Conservation (phyloP, 2,329 filamentous ascomycete species). For the Aureobasidium sp. region DNA sequence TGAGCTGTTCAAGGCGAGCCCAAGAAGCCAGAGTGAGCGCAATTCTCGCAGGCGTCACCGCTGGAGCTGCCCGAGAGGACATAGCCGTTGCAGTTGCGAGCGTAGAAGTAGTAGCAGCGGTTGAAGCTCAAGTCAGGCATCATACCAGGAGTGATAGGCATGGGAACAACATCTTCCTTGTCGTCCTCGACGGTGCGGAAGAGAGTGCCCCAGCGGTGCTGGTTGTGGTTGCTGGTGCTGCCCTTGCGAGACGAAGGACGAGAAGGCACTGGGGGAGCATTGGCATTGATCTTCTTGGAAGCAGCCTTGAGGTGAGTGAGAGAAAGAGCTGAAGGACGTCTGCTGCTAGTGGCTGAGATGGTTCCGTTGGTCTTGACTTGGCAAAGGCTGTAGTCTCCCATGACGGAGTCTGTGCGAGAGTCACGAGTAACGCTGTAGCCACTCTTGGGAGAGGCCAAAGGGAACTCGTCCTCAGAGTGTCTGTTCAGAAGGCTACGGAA, state of each 20-base stretch:
- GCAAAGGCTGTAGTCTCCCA: conserved; percentile 13
- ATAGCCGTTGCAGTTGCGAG: conserved; percentile 28
- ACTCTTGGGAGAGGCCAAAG: conserved; percentile 8
- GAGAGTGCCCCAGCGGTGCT: conserved; percentile 14
- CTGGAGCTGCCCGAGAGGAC: conserved; percentile 23
- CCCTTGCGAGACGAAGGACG: conserved; percentile 14
- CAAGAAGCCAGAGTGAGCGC: conserved; percentile 16
- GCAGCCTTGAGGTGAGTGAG: conserved; percentile 12
- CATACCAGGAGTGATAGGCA: conserved; percentile 13
- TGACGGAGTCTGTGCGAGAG: conserved; percentile 14
- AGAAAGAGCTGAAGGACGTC: conserved; percentile 15
- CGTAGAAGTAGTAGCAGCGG: conserved; percentile 29
- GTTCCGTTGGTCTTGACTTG: conserved; percentile 12
- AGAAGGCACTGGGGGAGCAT: conserved; percentile 3
- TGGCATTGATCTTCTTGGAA: conserved; percentile 13
- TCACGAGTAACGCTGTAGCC: conserved; percentile 7
- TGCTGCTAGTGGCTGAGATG: conserved; percentile 12
- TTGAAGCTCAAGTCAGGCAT: conserved; percentile 24
- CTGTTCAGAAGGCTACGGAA: conserved; percentile 16
- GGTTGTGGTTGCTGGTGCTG: conserved; percentile 9
- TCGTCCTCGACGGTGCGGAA: conserved; percentile 14
- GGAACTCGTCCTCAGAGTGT: conserved; percentile 11
- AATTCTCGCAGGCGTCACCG: conserved; percentile 27
- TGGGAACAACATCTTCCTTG: conserved; percentile 15
- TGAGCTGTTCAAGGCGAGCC: conserved; percentile 15